Conservation (phyloP, 495 filamentous ascomycete species). For the Penicillium robsamsonii region DNA sequence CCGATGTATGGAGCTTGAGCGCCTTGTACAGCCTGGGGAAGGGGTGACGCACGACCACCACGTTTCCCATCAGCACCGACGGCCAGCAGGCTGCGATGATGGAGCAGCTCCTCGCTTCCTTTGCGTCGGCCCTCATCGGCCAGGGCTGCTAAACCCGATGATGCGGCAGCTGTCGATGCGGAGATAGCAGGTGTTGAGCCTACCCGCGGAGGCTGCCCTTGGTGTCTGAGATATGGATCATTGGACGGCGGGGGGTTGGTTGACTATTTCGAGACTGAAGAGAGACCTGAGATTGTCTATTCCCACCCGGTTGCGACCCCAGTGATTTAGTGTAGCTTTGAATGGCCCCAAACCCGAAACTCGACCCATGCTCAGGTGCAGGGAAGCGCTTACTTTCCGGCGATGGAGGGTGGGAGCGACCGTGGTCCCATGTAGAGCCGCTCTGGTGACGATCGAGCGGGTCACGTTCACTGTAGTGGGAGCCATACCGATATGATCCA, state of each 20-base stretch:
- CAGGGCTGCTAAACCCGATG: conserved; percentile 27
- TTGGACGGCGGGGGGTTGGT: conserved; percentile 35
- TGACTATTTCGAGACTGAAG: conserved; percentile 38
- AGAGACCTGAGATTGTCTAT: conserved; percentile 32
- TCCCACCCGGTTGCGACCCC: conserved; percentile 41
- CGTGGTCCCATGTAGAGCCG: conserved; percentile 39
- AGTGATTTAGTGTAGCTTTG: conserved; percentile 50
- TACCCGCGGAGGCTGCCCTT: conserved; percentile 33
- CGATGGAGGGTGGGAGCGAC: conserved; percentile 40
- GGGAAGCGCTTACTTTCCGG: conserved; percentile 43
- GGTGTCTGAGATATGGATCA: conserved; percentile 35
- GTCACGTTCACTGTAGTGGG: conserved; percentile 39
- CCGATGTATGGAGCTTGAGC: conserved; percentile 76
- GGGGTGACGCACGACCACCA: conserved; percentile 63
- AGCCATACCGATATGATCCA: conserved; percentile 27
- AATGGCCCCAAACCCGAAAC: conserved; percentile 47
- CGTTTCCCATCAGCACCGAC: conserved; percentile 46
- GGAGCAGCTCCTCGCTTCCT: conserved; percentile 57
- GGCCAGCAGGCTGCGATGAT: conserved; percentile 46
- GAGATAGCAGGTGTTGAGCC: conserved; percentile 21
- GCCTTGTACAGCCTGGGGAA: conserved; percentile 90
- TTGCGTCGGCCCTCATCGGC: conserved; percentile 45
- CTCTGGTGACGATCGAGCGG: conserved; percentile 28
- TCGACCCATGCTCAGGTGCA: conserved; percentile 30
- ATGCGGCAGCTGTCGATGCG: conserved; percentile 22